These are phyloP conservation scores for Stephania yunnanensis DNA, from an alignment of 164 flowering plant species.

Conservation along the genomic window DNA sequence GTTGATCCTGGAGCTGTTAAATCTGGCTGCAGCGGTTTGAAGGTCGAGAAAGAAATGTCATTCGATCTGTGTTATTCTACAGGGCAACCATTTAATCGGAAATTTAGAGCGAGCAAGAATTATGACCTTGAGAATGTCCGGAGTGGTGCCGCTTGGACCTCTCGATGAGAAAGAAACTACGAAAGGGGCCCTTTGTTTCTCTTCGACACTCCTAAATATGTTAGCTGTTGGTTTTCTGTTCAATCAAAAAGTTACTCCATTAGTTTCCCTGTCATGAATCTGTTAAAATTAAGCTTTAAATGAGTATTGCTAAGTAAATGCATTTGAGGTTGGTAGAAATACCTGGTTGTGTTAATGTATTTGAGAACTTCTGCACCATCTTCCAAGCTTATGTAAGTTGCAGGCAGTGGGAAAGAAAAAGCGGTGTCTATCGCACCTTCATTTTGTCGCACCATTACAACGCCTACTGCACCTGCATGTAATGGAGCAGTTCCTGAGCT, in stretches of 20 bases:
- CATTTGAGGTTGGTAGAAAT: background rate
- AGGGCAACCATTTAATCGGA: background rate
- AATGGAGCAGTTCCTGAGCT: background rate
- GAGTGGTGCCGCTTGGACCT: constrained; percentile 39
- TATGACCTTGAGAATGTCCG: constrained; percentile 40
- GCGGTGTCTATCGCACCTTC: constrained; percentile 22
- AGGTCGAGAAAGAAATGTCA: background rate
- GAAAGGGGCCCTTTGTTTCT: constrained; percentile 28
- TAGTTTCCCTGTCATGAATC: background rate
- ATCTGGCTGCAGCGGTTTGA: constrained; percentile 34
- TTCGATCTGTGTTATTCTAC: background rate
- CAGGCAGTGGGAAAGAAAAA: constrained; percentile 30
- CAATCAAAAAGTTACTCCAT: background rate
- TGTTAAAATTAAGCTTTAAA: background rate
- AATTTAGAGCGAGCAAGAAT: background rate
- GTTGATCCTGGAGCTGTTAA: constrained; percentile 44
- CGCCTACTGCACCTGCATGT: constrained; percentile 35
- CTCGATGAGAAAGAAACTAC: constrained; percentile 42
- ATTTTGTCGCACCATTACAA: constrained; percentile 23
- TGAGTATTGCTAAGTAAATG: background rate
- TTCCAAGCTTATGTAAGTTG: constrained; percentile 17
- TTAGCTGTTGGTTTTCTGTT: constrained; percentile 31
- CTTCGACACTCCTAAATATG: constrained; percentile 21
- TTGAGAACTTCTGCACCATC: constrained; percentile 23
- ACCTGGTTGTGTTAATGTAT: constrained; percentile 40